Evolutionary conservation across 495 filamentous ascomycete species (phyloP), one percentile per base, ranked within the genome.

Genomic region (Neurospora sp.): DNA sequence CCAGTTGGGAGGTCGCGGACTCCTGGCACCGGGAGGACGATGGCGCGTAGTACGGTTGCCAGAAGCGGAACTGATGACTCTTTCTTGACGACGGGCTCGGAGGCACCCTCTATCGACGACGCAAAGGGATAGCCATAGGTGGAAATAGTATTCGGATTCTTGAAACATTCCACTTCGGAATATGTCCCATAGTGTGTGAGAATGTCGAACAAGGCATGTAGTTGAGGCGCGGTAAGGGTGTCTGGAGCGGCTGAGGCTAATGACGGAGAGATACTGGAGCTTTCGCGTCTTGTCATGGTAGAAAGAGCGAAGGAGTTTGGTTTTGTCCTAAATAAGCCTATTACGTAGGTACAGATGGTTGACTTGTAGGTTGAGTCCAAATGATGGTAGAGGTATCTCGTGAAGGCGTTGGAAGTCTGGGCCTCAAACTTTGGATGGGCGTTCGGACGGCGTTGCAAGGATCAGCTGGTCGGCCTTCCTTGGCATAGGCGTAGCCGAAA

Each of bases 151-250:
- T 78, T 79, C 1, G 89, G 84, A 31, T 84, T 69, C 74, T 88
- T 90, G 81, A 91, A 89, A 72, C 80, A 82, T 75, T 88, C 81
- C 31, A 90, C 89, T 76, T 92, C 90, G 6, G 79, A 73, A 74
- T 90, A 91, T 8, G 87, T 87, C 75, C 90, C 84, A 74, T 88
- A 78, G 79, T 91, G 89, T 40, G 89, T 88, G 44, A 92, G 85
- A 71, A 91, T 88, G 74, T 92, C 89, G 71, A 91, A 86, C 37
- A 92, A 84, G 35, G 89, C 89, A 74, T 84, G 83, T 40, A 87
- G 77, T 74, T 91, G 89, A 40, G 76, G 69, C 20, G 85, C 75
- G n/a, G 83, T 83, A 68, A 88, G 79, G 14, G 59, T 44, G n/a
- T 69, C 68, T 71, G 76, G 66, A 10, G 72, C 20, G 12, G 42